Evolutionary conservation across 164 flowering plant species (phyloP).

Genomic region (Paratinospora sagittata): DNA sequence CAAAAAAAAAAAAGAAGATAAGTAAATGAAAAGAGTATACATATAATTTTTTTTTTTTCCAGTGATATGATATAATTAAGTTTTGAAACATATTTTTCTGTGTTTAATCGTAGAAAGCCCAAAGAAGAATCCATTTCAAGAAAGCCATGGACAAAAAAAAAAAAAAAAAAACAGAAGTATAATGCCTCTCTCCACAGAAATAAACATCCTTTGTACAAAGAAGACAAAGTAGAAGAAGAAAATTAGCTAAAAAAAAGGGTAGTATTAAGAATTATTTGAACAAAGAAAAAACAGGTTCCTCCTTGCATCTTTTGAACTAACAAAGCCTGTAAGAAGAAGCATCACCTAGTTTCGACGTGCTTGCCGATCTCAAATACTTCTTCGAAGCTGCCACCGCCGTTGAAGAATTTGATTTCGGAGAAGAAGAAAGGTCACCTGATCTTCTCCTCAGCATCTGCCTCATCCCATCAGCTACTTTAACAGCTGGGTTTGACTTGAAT

Average conservation of each 20-base stretch:
- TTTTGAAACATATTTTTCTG: neutral
- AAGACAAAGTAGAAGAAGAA: neutral
- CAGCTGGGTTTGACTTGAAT: slow-evolving; percentile 62
- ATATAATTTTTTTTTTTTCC: too few relatives aligned
- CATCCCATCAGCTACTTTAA: slow-evolving; percentile 72
- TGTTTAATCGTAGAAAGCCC: neutral
- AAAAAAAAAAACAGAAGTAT: slow-evolving; percentile 4
- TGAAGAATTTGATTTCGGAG: slow-evolving; percentile 21
- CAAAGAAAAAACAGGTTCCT: neutral
- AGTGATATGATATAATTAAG: too few relatives aligned
- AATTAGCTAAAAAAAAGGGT: neutral
- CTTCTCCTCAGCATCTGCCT: slow-evolving; percentile 69
- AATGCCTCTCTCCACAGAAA: slow-evolving; percentile 20
- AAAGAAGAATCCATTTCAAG: slow-evolving; percentile 14
- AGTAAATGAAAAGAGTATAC: too few relatives aligned
- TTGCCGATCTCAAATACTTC: slow-evolving; percentile 50
- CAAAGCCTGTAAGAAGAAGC: slow-evolving; percentile 8
- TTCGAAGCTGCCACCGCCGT: slow-evolving; percentile 33
- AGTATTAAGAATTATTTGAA: slow-evolving; percentile 9
- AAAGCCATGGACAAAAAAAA: neutral
- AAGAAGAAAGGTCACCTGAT: slow-evolving; percentile 39
- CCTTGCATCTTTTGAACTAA: neutral
- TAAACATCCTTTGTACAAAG: slow-evolving; percentile 16
- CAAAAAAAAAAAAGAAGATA: too few relatives aligned
- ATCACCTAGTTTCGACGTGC: slow-evolving; percentile 23